These are phyloP conservation scores for Calycina marina DNA, from an alignment of 2,329 filamentous ascomycete genomes.

Conservation along the genomic window DNA sequence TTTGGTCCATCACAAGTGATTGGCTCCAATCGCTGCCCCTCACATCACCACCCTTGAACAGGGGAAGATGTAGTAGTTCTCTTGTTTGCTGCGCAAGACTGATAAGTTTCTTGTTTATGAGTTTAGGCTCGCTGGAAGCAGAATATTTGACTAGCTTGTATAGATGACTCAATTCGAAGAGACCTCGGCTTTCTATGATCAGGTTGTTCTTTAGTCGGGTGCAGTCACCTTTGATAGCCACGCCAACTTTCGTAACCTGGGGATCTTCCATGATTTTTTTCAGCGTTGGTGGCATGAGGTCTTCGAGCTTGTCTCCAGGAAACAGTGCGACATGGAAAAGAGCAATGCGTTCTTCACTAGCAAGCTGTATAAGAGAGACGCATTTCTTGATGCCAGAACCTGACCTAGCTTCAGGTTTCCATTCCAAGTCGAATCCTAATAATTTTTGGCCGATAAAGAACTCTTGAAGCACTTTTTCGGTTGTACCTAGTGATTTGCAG, in stretches of 20 bases:
- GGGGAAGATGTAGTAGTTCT: slow-evolving; percentile 55
- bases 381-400: slow-evolving; percentile 44
- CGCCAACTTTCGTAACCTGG: slow-evolving; percentile 59
- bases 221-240: slow-evolving; percentile 57
- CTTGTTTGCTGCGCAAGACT: slow-evolving; percentile 55
- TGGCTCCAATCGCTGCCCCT: slow-evolving; percentile 63
- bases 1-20: slow-evolving; percentile 46
- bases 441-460: slow-evolving; percentile 56
- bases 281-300: slow-evolving; percentile 58
- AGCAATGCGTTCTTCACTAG: slow-evolving; percentile 59
- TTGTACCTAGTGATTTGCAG: slow-evolving; percentile 51
- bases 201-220: slow-evolving; percentile 55
- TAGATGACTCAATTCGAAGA: slow-evolving; percentile 73
- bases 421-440: slow-evolving; percentile 85
- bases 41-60: slow-evolving; percentile 62
- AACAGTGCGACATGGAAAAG: slow-evolving; percentile 70
- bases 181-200: slow-evolving; percentile 45
- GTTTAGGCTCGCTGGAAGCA: slow-evolving; percentile 29
- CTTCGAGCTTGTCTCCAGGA: slow-evolving; percentile 26
- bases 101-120: slow-evolving; percentile 53
- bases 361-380: slow-evolving; percentile 71
- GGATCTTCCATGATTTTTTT: slow-evolving; percentile 58
- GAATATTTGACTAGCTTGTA: slow-evolving; percentile 63
- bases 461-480: slow-evolving; percentile 48
- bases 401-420: slow-evolving; percentile 41